Evolutionary conservation across 768 basidiomycete genomes (phyloP), one percentile per base, ranked within the genome.

Genomic region (Tricholoma sp.): DNA sequence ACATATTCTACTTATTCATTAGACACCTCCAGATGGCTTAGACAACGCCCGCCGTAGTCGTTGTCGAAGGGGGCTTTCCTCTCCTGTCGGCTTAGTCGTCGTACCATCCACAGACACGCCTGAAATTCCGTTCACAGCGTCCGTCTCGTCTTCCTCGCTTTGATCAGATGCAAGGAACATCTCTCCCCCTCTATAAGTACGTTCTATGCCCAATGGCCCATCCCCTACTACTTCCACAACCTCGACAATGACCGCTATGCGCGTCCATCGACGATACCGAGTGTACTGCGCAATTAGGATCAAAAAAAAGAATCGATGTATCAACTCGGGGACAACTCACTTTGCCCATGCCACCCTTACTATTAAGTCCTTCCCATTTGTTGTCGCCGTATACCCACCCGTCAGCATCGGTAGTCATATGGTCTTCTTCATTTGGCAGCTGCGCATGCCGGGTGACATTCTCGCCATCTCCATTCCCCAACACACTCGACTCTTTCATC

Each of bases 361-460:
- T 75, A 54, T 83, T 85, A 46, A 81, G 76, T 18, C 75, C 79
- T 66, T 97, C 94, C 94, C 94, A 98, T 69, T 97, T 96, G 69
- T 98, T 98, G 63, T 95, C 94, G 2, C 86, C 88, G 65, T 94
- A 97, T 5, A 94, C 81, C 94, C 94, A 98, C 4, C 94, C 94
- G 59, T 95, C 92, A 3, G 77, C 67, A 67, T 98, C 94, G 1
- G 94, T 96, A 35, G 74, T 67, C 9, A 63, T 19, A 27, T 75
- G 72, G 45, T 85, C 82, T 54, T 83, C 82, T 2, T 79, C 79
- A 14, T 72, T 71, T 2, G 68, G 68, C 7, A 74, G 69, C 29
- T 71, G 68, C 11, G 65, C 37, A 54, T 72, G 65, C 54, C 71
- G 69, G 31, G 66, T 61, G 2, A 66, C 57, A 50, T 71, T 69